Evolutionary conservation across 768 basidiomycete species (phyloP), one percentile per base, ranked within the genome.

Genomic region (Asterophora parasitica): DNA sequence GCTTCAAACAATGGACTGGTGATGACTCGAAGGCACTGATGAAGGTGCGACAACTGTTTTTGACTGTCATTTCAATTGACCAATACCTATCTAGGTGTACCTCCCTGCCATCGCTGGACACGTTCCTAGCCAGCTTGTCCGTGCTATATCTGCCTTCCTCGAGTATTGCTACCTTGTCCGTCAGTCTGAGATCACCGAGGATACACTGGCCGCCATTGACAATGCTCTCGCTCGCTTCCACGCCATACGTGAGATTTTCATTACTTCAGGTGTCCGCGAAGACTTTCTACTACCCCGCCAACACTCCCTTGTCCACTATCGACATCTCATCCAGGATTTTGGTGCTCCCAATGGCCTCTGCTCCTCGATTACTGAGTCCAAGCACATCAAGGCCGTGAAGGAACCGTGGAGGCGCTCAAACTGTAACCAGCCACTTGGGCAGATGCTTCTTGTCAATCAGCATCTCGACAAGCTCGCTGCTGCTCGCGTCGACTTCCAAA

Each of bases 11-110:
- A 20, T 37, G 36, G 36, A 37, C 36, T n/a, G 36, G 36, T 13
- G 36, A 37, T 37, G 36, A 37, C 16, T 67, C 61, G 0, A 67
- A 67, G 28, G 61, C 57, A 0, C 39, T 68, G 1, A 67, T 67
- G 64, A 68, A 67, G 58, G 65, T 66, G 27, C 1, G 43, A 27
- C 48, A n/a, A 46, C 39, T 10, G 30, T 10, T 31, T 31, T 31
- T 23, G 23, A 23, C 23, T 3, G 23, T 23, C 6, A 3, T 23
- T 23, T 23, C 23, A 23, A 23, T 23, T 23, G 23, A 23, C 23
- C 23, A 23, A 23, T 6, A 31, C 9, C 9, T 31, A 31, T 31
- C 8, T 12, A 31, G 30, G 30, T 31, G 8, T 36, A 36, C 15
- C 35, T 36, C 12, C 35, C 35, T 11, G 35, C 35, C 35, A 36